Conservation (phyloP, 192 early-diverging fungal genomes). For the Dissophora globulifera region DNA sequence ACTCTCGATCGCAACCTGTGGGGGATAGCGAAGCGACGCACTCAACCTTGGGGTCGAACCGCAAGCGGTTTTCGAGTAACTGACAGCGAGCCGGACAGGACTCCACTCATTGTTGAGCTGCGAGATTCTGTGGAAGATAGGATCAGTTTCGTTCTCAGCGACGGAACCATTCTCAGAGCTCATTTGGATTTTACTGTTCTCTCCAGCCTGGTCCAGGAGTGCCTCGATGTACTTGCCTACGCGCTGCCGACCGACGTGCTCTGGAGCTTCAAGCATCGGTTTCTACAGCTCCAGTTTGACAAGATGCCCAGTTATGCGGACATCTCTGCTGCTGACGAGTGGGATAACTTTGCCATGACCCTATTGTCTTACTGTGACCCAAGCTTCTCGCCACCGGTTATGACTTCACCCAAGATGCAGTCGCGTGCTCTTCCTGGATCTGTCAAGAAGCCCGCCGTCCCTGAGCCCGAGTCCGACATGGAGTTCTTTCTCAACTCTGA, state of each 20-base stretch:
- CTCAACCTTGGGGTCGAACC: no score
- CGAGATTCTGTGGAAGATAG: conserved; percentile 54
- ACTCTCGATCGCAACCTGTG: conserved; percentile 1
- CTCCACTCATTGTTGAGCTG: conserved; percentile 28
- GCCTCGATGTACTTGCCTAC: conserved; percentile 51
- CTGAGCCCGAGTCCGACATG: conserved; percentile 20
- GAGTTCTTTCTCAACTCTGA: conserved; percentile 25
- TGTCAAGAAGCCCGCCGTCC: background rate
- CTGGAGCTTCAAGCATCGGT: conserved; percentile 44
- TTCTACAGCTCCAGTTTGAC: conserved; percentile 45
- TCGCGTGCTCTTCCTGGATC: background rate
- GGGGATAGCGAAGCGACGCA: no score
- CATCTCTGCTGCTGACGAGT: conserved; percentile 31
- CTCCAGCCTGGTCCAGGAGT: conserved; percentile 52
- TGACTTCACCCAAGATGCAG: conserved; percentile 11
- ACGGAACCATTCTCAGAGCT: conserved; percentile 28
- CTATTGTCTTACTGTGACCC: conserved; percentile 54
- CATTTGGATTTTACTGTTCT: conserved; percentile 44
- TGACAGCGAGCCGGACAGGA: conserved; percentile 4
- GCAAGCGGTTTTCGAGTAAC: background rate
- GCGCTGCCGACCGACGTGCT: conserved; percentile 44
- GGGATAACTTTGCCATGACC: conserved; percentile 49
- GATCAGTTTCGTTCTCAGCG: conserved; percentile 38
- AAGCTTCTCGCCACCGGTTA: conserved; percentile 13
- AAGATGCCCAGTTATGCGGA: background rate